phyloP scores from a whole-genome alignment of 148 eudicot genomes.

The Chenopodium quinoa region DNA sequence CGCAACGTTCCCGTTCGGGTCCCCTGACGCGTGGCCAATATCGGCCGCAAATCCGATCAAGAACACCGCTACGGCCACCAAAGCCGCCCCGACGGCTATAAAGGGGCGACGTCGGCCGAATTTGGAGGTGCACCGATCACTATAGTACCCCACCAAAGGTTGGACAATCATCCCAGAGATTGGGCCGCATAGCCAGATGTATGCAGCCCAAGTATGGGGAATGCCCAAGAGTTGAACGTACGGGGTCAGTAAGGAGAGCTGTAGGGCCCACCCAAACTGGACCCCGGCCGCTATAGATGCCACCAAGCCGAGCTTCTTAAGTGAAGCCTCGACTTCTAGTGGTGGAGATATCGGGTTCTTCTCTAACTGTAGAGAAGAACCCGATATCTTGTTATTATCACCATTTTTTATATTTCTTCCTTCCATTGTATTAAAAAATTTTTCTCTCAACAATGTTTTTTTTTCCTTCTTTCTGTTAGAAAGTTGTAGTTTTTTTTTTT shows the following conservation, averaged over 20 bases:
- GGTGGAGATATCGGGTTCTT: slow-evolving; percentile 13
- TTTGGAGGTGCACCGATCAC: slow-evolving; percentile 45
- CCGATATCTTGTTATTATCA: slow-evolving; percentile 10
- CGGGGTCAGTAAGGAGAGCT: slow-evolving; percentile 51
- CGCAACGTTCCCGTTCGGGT: slow-evolving; percentile 12
- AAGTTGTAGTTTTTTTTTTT: neutral
- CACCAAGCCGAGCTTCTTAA: slow-evolving; percentile 35
- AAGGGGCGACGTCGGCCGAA: slow-evolving; percentile 57
- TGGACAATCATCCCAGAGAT: slow-evolving; percentile 56
- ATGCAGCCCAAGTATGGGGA: slow-evolving; percentile 49
- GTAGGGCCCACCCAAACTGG: slow-evolving; percentile 64
- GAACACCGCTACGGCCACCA: slow-evolving; percentile 41
- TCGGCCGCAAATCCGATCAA: slow-evolving; percentile 60
- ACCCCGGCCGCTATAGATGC: slow-evolving; percentile 58
- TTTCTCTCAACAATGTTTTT: neutral
- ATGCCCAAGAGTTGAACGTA: slow-evolving; percentile 55
- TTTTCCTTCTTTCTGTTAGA: too few species aligned
- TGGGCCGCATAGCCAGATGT: slow-evolving; percentile 60
- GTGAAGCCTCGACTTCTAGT: slow-evolving; percentile 23
- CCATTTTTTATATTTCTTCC: slow-evolving; percentile 26
- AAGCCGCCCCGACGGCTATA: slow-evolving; percentile 39
- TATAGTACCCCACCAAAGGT: slow-evolving; percentile 49
- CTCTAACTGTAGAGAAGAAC: slow-evolving; percentile 32
- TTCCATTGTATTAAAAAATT: slow-evolving; percentile 1
- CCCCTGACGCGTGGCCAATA: slow-evolving; percentile 42